A percentile compares a stretch with the other conserved stretches of the same genome.
phyloP scores from a whole-genome alignment of 2,329 filamentous ascomycete species.

The Taxawa tesnikishii region DNA sequence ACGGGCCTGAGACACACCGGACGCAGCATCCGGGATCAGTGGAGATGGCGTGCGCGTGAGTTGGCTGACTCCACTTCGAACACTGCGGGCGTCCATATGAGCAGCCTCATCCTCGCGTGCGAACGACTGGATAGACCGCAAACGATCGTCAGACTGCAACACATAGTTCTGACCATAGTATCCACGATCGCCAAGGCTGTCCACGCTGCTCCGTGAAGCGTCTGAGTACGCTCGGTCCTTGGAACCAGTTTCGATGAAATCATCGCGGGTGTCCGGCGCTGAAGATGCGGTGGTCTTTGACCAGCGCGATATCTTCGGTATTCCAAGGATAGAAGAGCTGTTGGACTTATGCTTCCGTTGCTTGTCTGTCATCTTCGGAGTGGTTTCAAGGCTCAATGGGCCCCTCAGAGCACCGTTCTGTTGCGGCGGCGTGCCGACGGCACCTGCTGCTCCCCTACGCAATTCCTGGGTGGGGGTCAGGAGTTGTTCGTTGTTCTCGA shows the following conservation, averaged over 20 bases:
- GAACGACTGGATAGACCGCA: conserved; percentile 27
- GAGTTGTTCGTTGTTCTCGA: conserved; percentile 41
- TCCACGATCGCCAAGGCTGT: conserved; percentile 20
- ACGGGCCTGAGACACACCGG: background rate
- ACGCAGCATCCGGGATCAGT: conserved; percentile 41
- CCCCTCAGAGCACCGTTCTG: conserved; percentile 20
- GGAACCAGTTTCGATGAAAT: conserved; percentile 32
- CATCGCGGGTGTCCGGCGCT: conserved; percentile 60
- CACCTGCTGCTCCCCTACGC: conserved; percentile 22
- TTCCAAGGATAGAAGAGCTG: conserved; percentile 60
- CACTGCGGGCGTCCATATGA: conserved; percentile 14
- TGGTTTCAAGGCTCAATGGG: conserved; percentile 57
- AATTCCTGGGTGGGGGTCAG: conserved; percentile 49
- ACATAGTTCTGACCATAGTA: conserved; percentile 38
- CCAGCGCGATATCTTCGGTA: conserved; percentile 89
- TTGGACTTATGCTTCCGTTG: conserved; percentile 81
- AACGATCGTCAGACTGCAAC: conserved; percentile 45
- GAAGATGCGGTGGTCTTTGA: conserved; percentile 92
- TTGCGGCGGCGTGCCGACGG: conserved; percentile 42
- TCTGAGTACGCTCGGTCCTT: conserved; percentile 45
- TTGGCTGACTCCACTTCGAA: conserved; percentile 22
- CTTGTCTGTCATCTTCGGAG: conserved; percentile 61
- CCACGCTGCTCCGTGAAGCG: conserved; percentile 46
- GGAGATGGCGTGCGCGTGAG: conserved; percentile 35
- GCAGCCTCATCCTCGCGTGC: conserved; percentile 5